Evolutionary conservation across 2,329 filamentous ascomycete genomes (phyloP).

Genomic region (Ophiostoma quercus): DNA sequence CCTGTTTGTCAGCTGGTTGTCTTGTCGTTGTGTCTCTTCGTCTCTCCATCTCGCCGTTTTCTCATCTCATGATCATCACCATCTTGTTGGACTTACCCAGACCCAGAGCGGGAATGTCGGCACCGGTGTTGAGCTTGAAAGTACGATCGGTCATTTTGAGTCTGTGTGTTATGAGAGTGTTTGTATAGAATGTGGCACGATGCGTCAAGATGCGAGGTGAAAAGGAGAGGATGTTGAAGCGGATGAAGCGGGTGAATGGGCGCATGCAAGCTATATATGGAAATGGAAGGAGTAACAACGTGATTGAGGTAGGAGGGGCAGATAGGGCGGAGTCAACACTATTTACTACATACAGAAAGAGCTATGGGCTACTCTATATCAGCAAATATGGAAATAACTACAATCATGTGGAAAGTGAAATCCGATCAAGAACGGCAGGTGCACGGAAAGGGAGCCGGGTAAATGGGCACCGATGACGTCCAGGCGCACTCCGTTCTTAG

Average conservation of each 20-base stretch:
- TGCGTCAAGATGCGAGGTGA: neutral
- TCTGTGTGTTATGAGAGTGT: neutral
- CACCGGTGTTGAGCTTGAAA: conserved; percentile 61
- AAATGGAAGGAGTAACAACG: too few relatives aligned
- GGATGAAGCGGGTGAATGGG: neutral
- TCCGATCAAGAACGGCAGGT: neutral
- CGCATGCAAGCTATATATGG: neutral
- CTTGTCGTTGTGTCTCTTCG: neutral
- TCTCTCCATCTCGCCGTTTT: neutral
- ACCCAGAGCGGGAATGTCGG: conserved; percentile 58
- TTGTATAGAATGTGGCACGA: too few relatives aligned
- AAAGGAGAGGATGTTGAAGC: neutral
- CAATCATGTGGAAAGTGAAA: conserved; percentile 1
- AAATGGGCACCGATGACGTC: conserved; percentile 20
- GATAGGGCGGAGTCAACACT: neutral
- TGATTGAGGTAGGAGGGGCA: neutral
- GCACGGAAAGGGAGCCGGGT: conserved; percentile 14
- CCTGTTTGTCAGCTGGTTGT: conserved; percentile 37
- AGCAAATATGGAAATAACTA: too few relatives aligned
- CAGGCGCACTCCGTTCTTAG: conserved; percentile 14
- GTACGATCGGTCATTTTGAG: conserved; percentile 48
- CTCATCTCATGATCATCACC: neutral
- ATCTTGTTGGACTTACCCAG: conserved; percentile 42
- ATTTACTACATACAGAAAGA: neutral
- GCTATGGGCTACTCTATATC: neutral